A percentile compares a stretch with the other conserved stretches of the same genome.
phyloP scores from a whole-genome alignment of 129 eudicot genomes.

The Sambucus nigra region DNA sequence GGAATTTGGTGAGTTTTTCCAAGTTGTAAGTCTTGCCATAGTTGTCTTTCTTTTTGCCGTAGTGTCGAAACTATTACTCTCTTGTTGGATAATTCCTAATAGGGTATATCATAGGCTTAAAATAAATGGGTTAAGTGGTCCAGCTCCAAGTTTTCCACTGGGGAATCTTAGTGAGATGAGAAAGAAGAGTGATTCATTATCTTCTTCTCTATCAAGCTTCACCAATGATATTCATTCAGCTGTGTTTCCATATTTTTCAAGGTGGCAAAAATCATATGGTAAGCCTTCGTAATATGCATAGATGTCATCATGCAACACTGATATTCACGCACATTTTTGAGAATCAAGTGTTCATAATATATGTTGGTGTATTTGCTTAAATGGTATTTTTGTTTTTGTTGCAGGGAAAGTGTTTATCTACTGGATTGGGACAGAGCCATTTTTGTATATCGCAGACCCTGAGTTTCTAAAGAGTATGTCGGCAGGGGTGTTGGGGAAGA shows the following conservation, averaged over 20 bases:
- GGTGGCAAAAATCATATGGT: conserved; percentile 76
- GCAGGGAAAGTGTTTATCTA: conserved; percentile 84
- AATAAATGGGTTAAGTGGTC: conserved; percentile 63
- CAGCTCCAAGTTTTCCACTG: conserved; percentile 70
- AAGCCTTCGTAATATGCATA: conserved; percentile 1
- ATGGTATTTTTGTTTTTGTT: not conserved
- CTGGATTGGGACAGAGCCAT: conserved; percentile 96
- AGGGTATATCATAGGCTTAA: conserved; percentile 43
- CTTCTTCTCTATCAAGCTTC: conserved; percentile 14
- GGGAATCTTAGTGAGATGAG: conserved; percentile 68
- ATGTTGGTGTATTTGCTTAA: conserved; percentile 2
- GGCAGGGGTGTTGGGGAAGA: conserved; percentile 57
- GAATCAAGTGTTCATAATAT: not conserved
- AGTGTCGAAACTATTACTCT: conserved; percentile 35
- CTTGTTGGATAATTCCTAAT: conserved; percentile 65
- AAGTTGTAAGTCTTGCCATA: conserved; percentile 24
- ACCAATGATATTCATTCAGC: conserved; percentile 68
- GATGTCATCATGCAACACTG: not conserved
- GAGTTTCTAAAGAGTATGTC: conserved; percentile 67
- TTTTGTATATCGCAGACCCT: conserved; percentile 74
- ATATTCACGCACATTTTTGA: too few relatives aligned
- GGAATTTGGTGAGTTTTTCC: conserved; percentile 26
- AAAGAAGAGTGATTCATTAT: conserved; percentile 13
- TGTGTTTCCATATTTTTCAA: conserved; percentile 70
- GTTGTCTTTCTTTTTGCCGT: conserved; percentile 25